Evolutionary conservation across 2,329 filamentous ascomycete species (phyloP), one percentile per base, ranked within the genome.

Genomic region (Calonectria henricotiae): DNA sequence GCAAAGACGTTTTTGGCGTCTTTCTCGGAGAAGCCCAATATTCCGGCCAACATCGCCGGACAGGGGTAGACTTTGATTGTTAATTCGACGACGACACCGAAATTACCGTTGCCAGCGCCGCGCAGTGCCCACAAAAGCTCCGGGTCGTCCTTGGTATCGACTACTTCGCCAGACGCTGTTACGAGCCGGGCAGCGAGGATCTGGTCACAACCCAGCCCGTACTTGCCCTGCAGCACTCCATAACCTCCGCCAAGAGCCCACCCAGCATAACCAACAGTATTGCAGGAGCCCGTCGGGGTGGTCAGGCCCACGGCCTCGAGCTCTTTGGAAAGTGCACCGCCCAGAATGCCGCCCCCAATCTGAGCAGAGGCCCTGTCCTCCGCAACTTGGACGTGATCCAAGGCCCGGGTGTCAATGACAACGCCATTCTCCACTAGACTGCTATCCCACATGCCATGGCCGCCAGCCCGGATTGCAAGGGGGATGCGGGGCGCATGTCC

Each of bases 371-470:
- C 27, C 41, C 44, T 65, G 39, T 69, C 63, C 3, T 66, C 35
- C 80, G 55, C 82, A 83, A 5, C 47, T 5, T 65, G 51, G 7
- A 68, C 46, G 8, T 44, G 51, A 9, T 72, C 61, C 37, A 72
- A 15, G n/a, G 65, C 64, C 23, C 70, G 64, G 20, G 67, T 37
- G 61, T 72, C 70, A 35, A 72, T 62, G 7, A 60, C 69, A 62
- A 72, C 54, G 17, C 67, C 69, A 11, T 62, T 54, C 5, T 62
- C 63, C 27, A 71, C 43, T 13, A 67, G 54, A 23, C 65, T 63
- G 2, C 65, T 61, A 5, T 54, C 70, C 58, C 67, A 71, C 37
- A 72, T 63, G n/a, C 65, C 47, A 30, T 72, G 70, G 20, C 68
- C 70, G 11, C 70, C 70, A 5, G n/a, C 41, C 7, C 60, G 68